These are phyloP conservation scores for Mycena crocata DNA, from an alignment of 768 basidiomycete genomes.

Conservation along the genomic window DNA sequence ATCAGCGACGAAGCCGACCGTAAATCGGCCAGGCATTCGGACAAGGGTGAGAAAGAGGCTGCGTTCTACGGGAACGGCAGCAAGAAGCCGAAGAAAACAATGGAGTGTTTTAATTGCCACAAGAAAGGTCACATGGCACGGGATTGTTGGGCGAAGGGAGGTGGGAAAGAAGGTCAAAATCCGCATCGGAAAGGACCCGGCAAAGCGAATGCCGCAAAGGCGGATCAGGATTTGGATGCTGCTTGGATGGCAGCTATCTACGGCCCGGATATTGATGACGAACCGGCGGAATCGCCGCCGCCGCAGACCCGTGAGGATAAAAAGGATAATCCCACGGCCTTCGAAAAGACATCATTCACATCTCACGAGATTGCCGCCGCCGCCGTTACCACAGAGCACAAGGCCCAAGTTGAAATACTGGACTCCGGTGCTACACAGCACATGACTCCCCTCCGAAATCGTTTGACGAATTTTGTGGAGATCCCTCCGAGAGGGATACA, in stretches of 20 bases:
- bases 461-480: conserved; percentile 41
- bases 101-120: conserved; percentile 41
- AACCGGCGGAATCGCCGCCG: no score
- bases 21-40: neutral
- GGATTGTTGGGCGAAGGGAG: no score
- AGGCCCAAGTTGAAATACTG: conserved; percentile 40
- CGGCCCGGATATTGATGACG: neutral
- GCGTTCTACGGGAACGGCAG: conserved; percentile 14
- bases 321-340: neutral
- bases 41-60: conserved; percentile 4
- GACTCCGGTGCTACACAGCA: conserved; percentile 52
- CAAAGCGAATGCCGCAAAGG: no score
- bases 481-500: conserved; percentile 43
- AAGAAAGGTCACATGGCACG: no score
- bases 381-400: neutral
- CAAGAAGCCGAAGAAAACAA: conserved; percentile 1
- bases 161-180: conserved; percentile 50
- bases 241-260: no score
- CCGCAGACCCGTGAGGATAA: no score
- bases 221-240: no score
- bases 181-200: no score
- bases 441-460: conserved; percentile 46
- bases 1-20: no score
- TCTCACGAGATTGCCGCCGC: neutral
- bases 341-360: conserved; percentile 4